These are phyloP conservation scores for Fusarium sp. DNA, from an alignment of 2,329 filamentous ascomycete genomes.

Conservation along the genomic window DNA sequence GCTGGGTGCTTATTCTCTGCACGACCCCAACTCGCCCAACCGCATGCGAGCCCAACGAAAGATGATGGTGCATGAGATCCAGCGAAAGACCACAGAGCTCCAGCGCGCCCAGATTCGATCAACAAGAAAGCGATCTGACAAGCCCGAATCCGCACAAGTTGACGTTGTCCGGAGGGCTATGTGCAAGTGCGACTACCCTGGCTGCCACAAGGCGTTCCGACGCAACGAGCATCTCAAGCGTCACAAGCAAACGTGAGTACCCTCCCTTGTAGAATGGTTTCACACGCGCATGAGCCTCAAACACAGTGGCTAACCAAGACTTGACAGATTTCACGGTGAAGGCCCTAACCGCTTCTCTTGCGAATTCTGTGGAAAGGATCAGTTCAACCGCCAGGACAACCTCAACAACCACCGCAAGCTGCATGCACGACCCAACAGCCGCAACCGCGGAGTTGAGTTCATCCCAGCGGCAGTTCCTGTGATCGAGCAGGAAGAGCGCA, in stretches of 20 bases:
- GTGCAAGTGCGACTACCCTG: constrained; percentile 56
- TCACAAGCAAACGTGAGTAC: constrained; percentile 60
- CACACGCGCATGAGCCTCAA: background rate
- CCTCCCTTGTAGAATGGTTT: background rate
- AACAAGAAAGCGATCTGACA: constrained; percentile 44
- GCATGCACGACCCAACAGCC: constrained; percentile 51
- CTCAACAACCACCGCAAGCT: constrained; percentile 55
- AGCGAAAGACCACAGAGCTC: constrained; percentile 55
- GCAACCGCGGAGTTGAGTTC: constrained; percentile 52
- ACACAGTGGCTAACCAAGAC: background rate
- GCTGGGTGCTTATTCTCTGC: constrained; percentile 44
- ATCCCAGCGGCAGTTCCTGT: constrained; percentile 52
- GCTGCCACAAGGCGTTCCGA: constrained; percentile 59
- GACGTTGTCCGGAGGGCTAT: constrained; percentile 52
- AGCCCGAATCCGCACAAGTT: constrained; percentile 44
- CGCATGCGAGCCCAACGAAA: constrained; percentile 50
- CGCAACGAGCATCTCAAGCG: constrained; percentile 65
- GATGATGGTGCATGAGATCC: constrained; percentile 53
- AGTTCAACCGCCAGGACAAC: constrained; percentile 54
- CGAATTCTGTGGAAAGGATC: constrained; percentile 54
- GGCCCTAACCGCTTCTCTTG: constrained; percentile 52
- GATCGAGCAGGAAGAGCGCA: constrained; percentile 53
- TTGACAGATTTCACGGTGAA: constrained; percentile 49
- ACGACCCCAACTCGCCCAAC: constrained; percentile 48
- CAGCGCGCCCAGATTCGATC: constrained; percentile 52